These are phyloP conservation scores for Aspergillus bertholletiae DNA, from an alignment of 495 filamentous ascomycete genomes.

Conservation along the genomic window DNA sequence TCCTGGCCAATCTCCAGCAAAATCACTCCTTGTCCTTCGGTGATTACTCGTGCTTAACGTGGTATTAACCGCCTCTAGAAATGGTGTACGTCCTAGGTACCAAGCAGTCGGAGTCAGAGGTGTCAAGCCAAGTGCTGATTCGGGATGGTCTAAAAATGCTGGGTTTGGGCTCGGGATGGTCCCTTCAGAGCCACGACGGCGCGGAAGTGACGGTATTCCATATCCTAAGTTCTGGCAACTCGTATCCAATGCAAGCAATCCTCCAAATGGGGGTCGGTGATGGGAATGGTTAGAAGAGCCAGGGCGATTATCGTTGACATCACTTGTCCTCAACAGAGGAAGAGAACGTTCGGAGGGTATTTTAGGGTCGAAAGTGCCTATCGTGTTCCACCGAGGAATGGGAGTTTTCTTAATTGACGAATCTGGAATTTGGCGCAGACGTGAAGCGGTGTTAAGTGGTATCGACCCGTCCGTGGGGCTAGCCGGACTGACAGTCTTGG, in stretches of 20 bases:
- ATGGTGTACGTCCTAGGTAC: conserved; percentile 48
- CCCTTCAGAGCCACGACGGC: conserved; percentile 52
- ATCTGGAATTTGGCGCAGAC: conserved; percentile 23
- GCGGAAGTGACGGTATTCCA: conserved; percentile 35
- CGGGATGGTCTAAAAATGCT: conserved; percentile 41
- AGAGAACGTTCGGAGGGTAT: conserved; percentile 2
- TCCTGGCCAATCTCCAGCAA: conserved; percentile 20
- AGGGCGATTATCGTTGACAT: background rate
- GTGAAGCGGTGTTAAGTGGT: conserved; percentile 27
- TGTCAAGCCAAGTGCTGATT: conserved; percentile 33
- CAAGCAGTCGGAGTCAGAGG: conserved; percentile 55
- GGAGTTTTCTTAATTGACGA: conserved; percentile 6
- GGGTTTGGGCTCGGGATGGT: conserved; percentile 51
- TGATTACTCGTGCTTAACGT: conserved; percentile 30
- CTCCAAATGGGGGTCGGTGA: conserved; percentile 49
- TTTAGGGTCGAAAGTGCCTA: conserved; percentile 1
- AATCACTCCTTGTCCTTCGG: conserved; percentile 49
- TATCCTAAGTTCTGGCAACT: conserved; percentile 34
- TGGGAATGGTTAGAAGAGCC: conserved; percentile 14
- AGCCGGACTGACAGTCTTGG: conserved; percentile 28
- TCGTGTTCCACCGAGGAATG: conserved; percentile 13
- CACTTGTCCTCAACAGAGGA: background rate
- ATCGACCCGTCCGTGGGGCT: conserved; percentile 25
- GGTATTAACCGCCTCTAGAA: conserved; percentile 44
- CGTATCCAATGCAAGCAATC: conserved; percentile 41